These are phyloP conservation scores for Trematosphaeria pertusa DNA, from an alignment of 2,329 filamentous ascomycete species.

Conservation along the genomic window DNA sequence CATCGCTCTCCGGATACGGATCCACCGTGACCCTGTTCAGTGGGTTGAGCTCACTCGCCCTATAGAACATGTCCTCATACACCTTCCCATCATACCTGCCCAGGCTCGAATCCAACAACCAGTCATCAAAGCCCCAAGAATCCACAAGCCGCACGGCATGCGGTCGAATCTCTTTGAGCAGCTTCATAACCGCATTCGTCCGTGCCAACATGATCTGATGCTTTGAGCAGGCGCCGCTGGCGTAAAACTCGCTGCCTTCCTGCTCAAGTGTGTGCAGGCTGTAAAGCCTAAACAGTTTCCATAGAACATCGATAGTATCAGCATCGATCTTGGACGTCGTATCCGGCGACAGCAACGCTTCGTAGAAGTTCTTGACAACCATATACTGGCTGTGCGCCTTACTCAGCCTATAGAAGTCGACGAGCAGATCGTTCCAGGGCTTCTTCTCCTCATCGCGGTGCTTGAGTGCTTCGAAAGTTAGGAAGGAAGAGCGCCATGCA, in stretches of 20 bases:
- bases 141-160: constrained; percentile 76
- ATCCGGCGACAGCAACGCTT: constrained; percentile 64
- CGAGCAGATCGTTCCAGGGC: constrained; percentile 76
- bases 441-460: constrained; percentile 77
- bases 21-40: constrained; percentile 75
- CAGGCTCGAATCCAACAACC: constrained; percentile 75
- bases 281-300: constrained; percentile 72
- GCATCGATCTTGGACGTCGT: constrained; percentile 63
- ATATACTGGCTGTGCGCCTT: constrained; percentile 80
- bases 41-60: constrained; percentile 75
- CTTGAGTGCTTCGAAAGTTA: constrained; percentile 78
- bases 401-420: constrained; percentile 78
- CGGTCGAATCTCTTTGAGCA: constrained; percentile 74
- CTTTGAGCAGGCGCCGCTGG: constrained; percentile 71
- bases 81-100: constrained; percentile 77
- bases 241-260: constrained; percentile 76
- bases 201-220: constrained; percentile 75
- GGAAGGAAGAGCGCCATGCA: constrained; percentile 75
- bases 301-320: constrained; percentile 65
- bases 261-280: constrained; percentile 71
- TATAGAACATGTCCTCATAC: constrained; percentile 77
- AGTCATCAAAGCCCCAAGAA: constrained; percentile 78
- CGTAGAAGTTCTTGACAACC: constrained; percentile 81
- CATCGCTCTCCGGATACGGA: constrained; percentile 70
- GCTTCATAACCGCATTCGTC: constrained; percentile 70